Evolutionary conservation across 768 basidiomycete species (phyloP), one percentile per base, ranked within the genome.

Genomic region (Filobasidium floriforme): DNA sequence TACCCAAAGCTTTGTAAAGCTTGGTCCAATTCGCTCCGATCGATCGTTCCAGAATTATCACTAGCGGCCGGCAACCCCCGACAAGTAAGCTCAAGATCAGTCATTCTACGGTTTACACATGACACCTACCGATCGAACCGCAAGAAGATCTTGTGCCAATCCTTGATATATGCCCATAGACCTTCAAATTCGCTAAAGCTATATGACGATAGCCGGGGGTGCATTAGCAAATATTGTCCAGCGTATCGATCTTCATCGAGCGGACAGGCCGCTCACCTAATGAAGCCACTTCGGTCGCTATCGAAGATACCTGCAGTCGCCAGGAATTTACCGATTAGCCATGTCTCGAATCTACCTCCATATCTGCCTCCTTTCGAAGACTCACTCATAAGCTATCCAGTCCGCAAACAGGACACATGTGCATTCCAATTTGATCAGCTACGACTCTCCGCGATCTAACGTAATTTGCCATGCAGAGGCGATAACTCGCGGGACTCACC

Each of bases 121-220:
- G 9, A 37, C 18, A 57, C 54, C 24, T 14, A 57, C 54, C 75
- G 69, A 66, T 78, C 77, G 71, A 78, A 78, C 29, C 76, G 74
- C 14, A 71, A 73, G 72, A 78, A 78, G 61, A 78, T 78, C 32
- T 63, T 73, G 70, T 78, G 74, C 77, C 77, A 78, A 66, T 78
- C 77, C 75, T 76, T 74, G 71, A 78, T 78, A 62, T 78, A 78
- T 19, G 73, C 57, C 37, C 74, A 78, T 37, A 78, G 61, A 1
- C 77, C 77, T 59, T 78, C 77, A 66, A 78, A 78, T 61, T 78
- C 77, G 68, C 70, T 66, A 61, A 74, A 76, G 57, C 76, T 78
- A 73, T 77, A 76, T 66, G 29, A 7, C 22, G 54, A 37, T 37
- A 37, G 32, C 4, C 32, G 32, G 9, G 32, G 32, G 32, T 4